Percentiles rank a stretch among this genome's conserved stretches.
Evolutionary conservation across 1,139 yeast species (phyloP).

Genomic region (Diutina rugosa): DNA sequence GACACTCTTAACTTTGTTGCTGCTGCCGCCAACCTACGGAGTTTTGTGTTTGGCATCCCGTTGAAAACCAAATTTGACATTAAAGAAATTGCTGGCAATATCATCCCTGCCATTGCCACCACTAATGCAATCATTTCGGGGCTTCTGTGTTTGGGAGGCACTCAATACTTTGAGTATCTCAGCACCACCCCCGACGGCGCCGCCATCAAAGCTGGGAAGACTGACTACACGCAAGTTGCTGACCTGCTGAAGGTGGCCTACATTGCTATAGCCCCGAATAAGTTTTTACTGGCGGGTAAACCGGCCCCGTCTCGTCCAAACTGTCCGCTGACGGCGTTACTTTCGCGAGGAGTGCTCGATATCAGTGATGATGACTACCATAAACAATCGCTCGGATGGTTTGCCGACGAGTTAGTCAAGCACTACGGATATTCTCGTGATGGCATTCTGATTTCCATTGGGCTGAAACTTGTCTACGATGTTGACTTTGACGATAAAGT

Average conservation of each 20-base stretch:
- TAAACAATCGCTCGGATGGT: constrained; percentile 17
- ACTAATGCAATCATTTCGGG: constrained; percentile 96
- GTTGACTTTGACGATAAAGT: constrained; percentile 78
- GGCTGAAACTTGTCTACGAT: constrained; percentile 63
- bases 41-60: constrained; percentile 60
- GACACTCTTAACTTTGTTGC: constrained; percentile 83
- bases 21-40: constrained; percentile 77
- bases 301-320: constrained; percentile 47
- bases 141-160: constrained; percentile 60
- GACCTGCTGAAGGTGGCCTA: constrained; percentile 37
- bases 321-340: constrained; percentile 25
- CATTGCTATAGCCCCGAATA: constrained; percentile 56
- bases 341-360: constrained; percentile 2
- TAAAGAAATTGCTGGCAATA: constrained; percentile 93
- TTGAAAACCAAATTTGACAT: constrained; percentile 72
- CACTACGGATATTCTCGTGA: constrained; percentile 54
- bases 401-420: constrained; percentile 31
- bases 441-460: constrained; percentile 46
- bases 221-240: neutral
- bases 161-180: constrained; percentile 30
- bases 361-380: constrained; percentile 8
- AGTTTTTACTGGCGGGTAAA: constrained; percentile 53
- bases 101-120: constrained; percentile 96
- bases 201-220: constrained; percentile 7
- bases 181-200: constrained; percentile 13